These are phyloP conservation scores for Geranium rotundifolium DNA, from an alignment of 345 rosid species.

Conservation along the genomic window DNA sequence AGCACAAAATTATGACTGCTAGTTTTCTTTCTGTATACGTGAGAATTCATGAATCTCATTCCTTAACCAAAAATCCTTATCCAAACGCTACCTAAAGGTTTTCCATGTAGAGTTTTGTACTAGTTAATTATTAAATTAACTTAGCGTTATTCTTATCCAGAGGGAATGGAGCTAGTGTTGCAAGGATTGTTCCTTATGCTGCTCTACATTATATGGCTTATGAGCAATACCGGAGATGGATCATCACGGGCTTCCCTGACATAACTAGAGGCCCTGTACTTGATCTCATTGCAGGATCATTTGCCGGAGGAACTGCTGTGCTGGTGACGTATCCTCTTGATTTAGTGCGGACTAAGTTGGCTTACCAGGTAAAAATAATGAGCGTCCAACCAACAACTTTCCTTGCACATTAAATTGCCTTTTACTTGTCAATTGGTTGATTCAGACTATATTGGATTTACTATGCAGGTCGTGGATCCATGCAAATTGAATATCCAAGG, in stretches of 20 bases:
- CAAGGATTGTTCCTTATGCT: constrained; percentile 86
- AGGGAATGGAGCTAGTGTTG: constrained; percentile 91
- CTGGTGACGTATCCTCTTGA: constrained; percentile 88
- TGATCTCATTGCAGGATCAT: constrained; percentile 85
- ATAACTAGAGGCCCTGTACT: constrained; percentile 72
- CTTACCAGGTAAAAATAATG: constrained; percentile 63
- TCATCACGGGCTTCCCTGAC: constrained; percentile 47
- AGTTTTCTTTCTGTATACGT: too few relatives aligned
- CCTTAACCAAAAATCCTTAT: too few relatives aligned
- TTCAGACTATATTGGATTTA: constrained; percentile 9
- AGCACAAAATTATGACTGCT: too few relatives aligned
- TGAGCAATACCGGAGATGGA: constrained; percentile 89
- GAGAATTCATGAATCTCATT: too few relatives aligned
- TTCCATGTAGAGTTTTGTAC: background rate
- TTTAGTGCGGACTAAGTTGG: constrained; percentile 77
- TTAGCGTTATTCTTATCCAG: constrained; percentile 23
- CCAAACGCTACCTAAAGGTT: too few relatives aligned
- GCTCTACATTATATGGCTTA: constrained; percentile 95
- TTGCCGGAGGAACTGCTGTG: constrained; percentile 91
- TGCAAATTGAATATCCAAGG: constrained; percentile 30
- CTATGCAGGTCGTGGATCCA: constrained; percentile 57
- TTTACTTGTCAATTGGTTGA: background rate
- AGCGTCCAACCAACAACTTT: too few relatives aligned
- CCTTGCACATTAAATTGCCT: background rate
- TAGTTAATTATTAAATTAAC: constrained; percentile 5